A percentile compares a stretch with the other conserved stretches of the same genome.
Conservation (phyloP, 2,329 filamentous ascomycete genomes). For the Talaromyces sp. region DNA sequence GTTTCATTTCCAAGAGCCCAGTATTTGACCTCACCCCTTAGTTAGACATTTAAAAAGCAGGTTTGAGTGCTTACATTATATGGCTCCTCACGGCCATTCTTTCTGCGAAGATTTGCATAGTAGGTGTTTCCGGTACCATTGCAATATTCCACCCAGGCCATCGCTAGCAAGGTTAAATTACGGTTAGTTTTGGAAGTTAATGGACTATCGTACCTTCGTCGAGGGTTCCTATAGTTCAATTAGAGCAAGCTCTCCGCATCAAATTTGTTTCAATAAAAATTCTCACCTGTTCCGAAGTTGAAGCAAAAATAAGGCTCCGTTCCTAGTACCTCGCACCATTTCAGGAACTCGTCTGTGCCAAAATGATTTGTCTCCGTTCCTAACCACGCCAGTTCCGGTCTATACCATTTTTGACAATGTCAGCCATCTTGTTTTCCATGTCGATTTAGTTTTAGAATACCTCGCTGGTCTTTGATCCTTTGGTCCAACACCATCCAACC, state of each 20-base stretch:
- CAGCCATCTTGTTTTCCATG: not conserved
- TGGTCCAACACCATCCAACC: slow-evolving; percentile 74
- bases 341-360: slow-evolving; percentile 80
- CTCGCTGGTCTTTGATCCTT: slow-evolving; percentile 58
- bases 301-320: slow-evolving; percentile 74
- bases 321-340: slow-evolving; percentile 67
- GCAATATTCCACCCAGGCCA: slow-evolving; percentile 83
- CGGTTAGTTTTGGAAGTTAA: not conserved
- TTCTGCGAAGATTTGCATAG: slow-evolving; percentile 72
- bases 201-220: slow-evolving; percentile 41
- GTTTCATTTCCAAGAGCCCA: slow-evolving; percentile 77
- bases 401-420: slow-evolving; percentile 15
- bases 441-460: slow-evolving; percentile 22
- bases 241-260: not conserved
- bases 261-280: not conserved
- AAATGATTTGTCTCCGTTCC: slow-evolving; percentile 72
- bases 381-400: slow-evolving; percentile 74
- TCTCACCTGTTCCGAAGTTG: slow-evolving; percentile 70
- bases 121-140: slow-evolving; percentile 71
- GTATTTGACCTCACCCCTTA: slow-evolving; percentile 56
- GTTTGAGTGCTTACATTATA: slow-evolving; percentile 50
- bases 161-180: slow-evolving; percentile 32
- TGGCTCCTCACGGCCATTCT: slow-evolving; percentile 69
- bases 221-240: slow-evolving; percentile 29
- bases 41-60: not conserved